These are phyloP conservation scores for Kwoniella pini DNA, from an alignment of 768 basidiomycete species.

Conservation along the genomic window DNA sequence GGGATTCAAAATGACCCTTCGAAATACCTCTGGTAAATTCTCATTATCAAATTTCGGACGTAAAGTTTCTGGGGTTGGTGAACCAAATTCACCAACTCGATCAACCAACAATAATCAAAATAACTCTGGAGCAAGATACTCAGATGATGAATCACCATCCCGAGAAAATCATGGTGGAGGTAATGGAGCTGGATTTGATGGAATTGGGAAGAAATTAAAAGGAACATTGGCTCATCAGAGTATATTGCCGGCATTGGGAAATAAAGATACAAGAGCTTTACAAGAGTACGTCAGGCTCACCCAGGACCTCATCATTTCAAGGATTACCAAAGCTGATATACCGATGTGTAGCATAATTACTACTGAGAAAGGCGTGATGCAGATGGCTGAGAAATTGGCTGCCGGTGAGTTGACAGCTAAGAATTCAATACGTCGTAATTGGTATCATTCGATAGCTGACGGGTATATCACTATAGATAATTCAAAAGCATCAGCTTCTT, in stretches of 20 bases:
- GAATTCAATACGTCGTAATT: too few species aligned
- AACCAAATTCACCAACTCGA: constrained; percentile 20
- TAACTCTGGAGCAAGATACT: constrained; percentile 8
- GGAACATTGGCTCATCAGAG: constrained; percentile 70
- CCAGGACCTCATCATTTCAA: too few species aligned
- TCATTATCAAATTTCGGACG: constrained; percentile 33
- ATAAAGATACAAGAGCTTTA: constrained; percentile 74
- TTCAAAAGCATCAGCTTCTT: constrained; percentile 43
- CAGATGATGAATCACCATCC: constrained; percentile 16
- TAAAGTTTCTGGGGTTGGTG: constrained; percentile 18
- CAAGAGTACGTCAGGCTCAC: constrained; percentile 62
- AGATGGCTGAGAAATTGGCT: constrained; percentile 40
- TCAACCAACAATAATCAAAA: constrained; percentile 10
- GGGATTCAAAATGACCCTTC: constrained; percentile 23
- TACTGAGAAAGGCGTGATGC: constrained; percentile 77
- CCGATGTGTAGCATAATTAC: constrained; percentile 64
- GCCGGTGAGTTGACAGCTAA: constrained; percentile 20
- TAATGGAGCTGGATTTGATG: constrained; percentile 19
- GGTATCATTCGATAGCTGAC: background rate
- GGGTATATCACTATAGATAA: constrained; percentile 27
- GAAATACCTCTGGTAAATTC: constrained; percentile 41
- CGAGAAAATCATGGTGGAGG: constrained; percentile 21
- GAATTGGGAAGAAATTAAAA: constrained; percentile 61
- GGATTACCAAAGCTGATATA: constrained; percentile 5
- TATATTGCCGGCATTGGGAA: constrained; percentile 69